Evolutionary conservation across 441 rosid genomes (phyloP).

Genomic region (Bruguiera hainesii): DNA sequence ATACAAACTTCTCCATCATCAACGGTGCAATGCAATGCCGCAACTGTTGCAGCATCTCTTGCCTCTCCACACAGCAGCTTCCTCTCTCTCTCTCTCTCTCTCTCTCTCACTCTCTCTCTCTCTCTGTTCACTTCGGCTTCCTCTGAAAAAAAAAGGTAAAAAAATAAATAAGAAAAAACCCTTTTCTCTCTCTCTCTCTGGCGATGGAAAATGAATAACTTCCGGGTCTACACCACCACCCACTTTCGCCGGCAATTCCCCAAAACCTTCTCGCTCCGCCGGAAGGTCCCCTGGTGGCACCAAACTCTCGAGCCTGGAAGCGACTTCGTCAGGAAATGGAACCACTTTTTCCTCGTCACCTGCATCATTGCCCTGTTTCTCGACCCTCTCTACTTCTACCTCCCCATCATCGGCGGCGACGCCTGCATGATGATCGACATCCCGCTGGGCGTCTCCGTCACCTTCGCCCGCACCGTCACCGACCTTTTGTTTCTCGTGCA

Average conservation of each 20-base stretch:
- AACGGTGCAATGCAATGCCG: slow-evolving; percentile 9
- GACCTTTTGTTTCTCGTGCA: slow-evolving; percentile 67
- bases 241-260: slow-evolving; percentile 17
- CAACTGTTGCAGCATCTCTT: slow-evolving; percentile 8
- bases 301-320: slow-evolving; percentile 78
- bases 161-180: neutral
- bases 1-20: neutral
- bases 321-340: slow-evolving; percentile 71
- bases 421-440: slow-evolving; percentile 56
- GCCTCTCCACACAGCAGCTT: slow-evolving; percentile 3
- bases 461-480: slow-evolving; percentile 61
- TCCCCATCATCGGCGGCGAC: slow-evolving; percentile 58
- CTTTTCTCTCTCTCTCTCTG: too few relatives aligned
- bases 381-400: slow-evolving; percentile 84
- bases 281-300: slow-evolving; percentile 55
- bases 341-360: slow-evolving; percentile 69
- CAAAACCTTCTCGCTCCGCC: slow-evolving; percentile 15
- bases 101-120: neutral
- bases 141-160: neutral
- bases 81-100: neutral
- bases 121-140: neutral
- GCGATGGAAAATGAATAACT: slow-evolving; percentile 19
- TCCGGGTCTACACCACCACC: slow-evolving; percentile 6
- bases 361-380: slow-evolving; percentile 75
- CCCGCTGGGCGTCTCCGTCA: slow-evolving; percentile 47